Evolutionary conservation across 2,329 filamentous ascomycete genomes (phyloP).

Genomic region (Trichoderma cornu-damae): DNA sequence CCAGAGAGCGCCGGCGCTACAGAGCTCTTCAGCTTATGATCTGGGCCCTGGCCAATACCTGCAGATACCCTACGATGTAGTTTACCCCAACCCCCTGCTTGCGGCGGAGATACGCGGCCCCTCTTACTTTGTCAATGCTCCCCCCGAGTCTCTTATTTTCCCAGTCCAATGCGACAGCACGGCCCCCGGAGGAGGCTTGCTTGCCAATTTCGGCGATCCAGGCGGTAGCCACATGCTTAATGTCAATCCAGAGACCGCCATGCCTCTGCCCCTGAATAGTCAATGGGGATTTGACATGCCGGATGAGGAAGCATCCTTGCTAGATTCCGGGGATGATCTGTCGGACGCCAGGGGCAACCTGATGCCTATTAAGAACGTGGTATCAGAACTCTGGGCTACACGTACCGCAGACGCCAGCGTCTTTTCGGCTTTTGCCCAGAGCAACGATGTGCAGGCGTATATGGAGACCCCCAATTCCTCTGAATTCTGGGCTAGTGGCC

Average conservation of each 20-base stretch:
- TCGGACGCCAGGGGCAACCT: conserved; percentile 36
- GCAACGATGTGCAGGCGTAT: conserved; percentile 58
- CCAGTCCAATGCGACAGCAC: background rate
- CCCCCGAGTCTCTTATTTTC: background rate
- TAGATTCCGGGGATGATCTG: conserved; percentile 55
- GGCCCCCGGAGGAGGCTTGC: background rate
- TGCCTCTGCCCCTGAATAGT: conserved; percentile 7
- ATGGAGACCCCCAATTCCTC: conserved; percentile 59
- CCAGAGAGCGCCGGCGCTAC: conserved; percentile 11
- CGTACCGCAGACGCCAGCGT: conserved; percentile 43
- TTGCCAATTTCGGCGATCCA: background rate
- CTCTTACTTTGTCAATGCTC: background rate
- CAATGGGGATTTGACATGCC: conserved; percentile 28
- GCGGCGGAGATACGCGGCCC: conserved; percentile 4
- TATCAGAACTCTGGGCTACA: conserved; percentile 27
- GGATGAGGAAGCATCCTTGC: conserved; percentile 59
- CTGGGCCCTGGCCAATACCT: conserved; percentile 6
- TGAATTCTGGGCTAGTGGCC: conserved; percentile 74
- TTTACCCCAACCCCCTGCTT: conserved; percentile 24
- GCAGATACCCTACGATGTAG: conserved; percentile 5
- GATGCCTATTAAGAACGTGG: conserved; percentile 35
- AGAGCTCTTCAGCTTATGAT: background rate
- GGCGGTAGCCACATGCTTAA: background rate
- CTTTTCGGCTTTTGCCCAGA: conserved; percentile 45
- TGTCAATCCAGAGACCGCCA: background rate